phyloP scores from a whole-genome alignment of 208 protist genomes.

The Entamoeba nuttalli region DNA sequence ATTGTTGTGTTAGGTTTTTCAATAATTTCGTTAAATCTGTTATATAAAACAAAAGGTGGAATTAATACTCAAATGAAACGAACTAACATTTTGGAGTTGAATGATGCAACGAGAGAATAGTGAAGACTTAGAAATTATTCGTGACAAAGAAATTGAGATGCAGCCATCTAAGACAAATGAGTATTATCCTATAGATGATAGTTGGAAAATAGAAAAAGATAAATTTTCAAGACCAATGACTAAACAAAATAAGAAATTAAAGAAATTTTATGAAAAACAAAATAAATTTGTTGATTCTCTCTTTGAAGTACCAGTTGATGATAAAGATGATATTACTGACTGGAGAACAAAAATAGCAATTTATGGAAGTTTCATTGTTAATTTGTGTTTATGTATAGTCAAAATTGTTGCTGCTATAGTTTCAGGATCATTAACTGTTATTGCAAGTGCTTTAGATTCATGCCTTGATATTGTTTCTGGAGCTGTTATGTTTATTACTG shows the following conservation, averaged over 20 bases:
- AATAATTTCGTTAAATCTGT: too few species aligned
- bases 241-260: neutral
- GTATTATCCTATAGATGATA: neutral
- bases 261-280: neutral
- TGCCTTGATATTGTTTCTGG: conserved; percentile 5
- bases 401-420: conserved; percentile 2
- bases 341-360: neutral
- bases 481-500: neutral
- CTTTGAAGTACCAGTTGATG: neutral
- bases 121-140: too few species aligned
- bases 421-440: neutral
- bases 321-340: neutral
- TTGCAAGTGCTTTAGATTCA: conserved; percentile 12
- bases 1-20: too few species aligned
- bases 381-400: neutral
- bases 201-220: neutral
- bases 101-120: too few species aligned
- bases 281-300: neutral
- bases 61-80: too few species aligned
- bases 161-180: too few species aligned
- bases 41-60: too few species aligned
- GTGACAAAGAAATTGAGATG: too few species aligned
- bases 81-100: too few species aligned
- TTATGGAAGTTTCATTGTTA: neutral
- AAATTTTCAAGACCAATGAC: neutral